These are phyloP conservation scores for Scalesia atractyloides DNA, from an alignment of 129 eudicot species.

Conservation along the genomic window DNA sequence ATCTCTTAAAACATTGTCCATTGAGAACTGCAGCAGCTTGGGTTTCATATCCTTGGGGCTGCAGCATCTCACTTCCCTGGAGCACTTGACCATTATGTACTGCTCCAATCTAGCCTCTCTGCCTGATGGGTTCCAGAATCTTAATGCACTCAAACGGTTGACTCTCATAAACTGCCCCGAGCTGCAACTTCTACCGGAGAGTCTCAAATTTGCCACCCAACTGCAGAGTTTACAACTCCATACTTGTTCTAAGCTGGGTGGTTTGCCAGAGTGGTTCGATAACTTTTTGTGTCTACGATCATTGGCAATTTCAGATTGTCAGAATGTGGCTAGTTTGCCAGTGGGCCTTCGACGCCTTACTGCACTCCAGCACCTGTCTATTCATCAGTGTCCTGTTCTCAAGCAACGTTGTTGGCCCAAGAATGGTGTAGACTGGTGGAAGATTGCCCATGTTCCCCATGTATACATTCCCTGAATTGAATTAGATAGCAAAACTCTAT, in stretches of 20 bases:
- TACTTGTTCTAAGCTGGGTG: conserved; percentile 24
- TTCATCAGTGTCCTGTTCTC: conserved; percentile 38
- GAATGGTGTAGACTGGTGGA: conserved; percentile 38
- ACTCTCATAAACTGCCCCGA: conserved; percentile 29
- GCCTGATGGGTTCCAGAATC: conserved; percentile 28
- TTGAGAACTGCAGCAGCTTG: conserved; percentile 32
- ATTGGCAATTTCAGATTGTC: conserved; percentile 31
- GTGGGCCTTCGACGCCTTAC: conserved; percentile 30
- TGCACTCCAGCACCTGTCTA: conserved; percentile 27
- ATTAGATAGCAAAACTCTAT: neutral
- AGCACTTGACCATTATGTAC: conserved; percentile 35
- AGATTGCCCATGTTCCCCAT: conserved; percentile 33
- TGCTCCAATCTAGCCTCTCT: conserved; percentile 33
- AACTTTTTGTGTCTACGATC: conserved; percentile 25
- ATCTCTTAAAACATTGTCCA: conserved; percentile 30
- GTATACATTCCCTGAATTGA: conserved; percentile 15
- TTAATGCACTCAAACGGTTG: conserved; percentile 28
- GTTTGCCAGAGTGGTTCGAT: conserved; percentile 34
- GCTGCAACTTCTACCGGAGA: conserved; percentile 31
- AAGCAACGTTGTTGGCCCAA: conserved; percentile 26
- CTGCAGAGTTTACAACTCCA: conserved; percentile 32
- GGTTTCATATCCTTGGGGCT: conserved; percentile 27
- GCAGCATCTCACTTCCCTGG: conserved; percentile 25
- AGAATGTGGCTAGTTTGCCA: conserved; percentile 26
- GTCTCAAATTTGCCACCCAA: conserved; percentile 27